Conservation (phyloP, 2,329 filamentous ascomycete species). For the Lasiodiplodia sp. region DNA sequence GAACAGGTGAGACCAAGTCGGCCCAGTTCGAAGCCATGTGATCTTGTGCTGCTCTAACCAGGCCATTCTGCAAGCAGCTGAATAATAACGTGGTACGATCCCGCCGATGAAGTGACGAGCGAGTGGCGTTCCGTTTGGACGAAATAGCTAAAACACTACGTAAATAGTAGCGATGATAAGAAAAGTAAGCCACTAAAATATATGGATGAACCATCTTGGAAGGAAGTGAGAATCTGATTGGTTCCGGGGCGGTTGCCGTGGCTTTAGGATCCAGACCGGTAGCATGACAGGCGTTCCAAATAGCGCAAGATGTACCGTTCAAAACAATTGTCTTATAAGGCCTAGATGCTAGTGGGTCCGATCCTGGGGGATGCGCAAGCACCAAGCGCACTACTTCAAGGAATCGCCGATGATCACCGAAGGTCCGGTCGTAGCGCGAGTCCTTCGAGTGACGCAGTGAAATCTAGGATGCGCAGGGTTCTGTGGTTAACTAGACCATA, state of each 20-base stretch:
- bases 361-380: conserved; percentile 61
- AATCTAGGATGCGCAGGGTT: conserved; percentile 63
- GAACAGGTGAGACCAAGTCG: too few species aligned
- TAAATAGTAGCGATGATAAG: too few species aligned
- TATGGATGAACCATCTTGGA: too few species aligned
- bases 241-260: conserved; percentile 24
- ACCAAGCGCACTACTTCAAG: conserved; percentile 64
- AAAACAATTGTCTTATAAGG: conserved; percentile 70
- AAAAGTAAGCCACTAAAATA: too few species aligned
- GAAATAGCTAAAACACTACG: too few species aligned
- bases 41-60: too few species aligned
- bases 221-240: too few species aligned
- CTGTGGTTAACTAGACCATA: conserved; percentile 62
- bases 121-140: too few species aligned
- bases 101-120: too few species aligned
- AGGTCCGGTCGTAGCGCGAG: conserved; percentile 43
- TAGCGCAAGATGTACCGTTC: conserved; percentile 53
- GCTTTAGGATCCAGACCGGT: conserved; percentile 67
- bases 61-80: too few species aligned
- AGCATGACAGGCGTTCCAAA: conserved; percentile 62
- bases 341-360: conserved; percentile 70
- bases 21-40: too few species aligned
- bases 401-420: conserved; percentile 58
- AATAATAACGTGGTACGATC: too few species aligned
- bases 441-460: conserved; percentile 62